Percentiles rank a stretch among this genome's conserved stretches.
These are phyloP conservation scores for Cornus controversa DNA, from an alignment of 148 eudicot genomes.

Conservation along the genomic window DNA sequence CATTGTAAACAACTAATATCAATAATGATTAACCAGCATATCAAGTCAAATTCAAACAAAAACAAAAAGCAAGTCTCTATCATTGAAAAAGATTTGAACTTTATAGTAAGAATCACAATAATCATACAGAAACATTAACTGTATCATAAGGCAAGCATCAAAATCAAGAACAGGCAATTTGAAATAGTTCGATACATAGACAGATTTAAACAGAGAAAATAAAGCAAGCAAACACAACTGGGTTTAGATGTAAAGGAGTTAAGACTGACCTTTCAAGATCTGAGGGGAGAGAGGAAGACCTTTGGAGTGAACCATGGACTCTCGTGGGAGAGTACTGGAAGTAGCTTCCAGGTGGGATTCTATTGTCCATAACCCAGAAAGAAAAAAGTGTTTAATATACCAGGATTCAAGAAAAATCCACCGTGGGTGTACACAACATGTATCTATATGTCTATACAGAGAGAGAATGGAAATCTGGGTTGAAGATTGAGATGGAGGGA, in stretches of 20 bases:
- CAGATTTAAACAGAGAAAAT: background rate
- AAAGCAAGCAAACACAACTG: background rate
- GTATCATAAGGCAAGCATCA: background rate
- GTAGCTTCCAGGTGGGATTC: constrained; percentile 49
- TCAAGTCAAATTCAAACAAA: background rate
- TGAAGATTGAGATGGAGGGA: background rate
- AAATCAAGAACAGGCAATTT: background rate
- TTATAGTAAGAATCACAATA: background rate
- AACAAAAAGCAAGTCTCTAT: background rate
- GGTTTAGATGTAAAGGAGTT: background rate
- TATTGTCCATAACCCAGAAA: constrained; percentile 36
- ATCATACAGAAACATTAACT: background rate
- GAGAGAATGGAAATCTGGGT: constrained; percentile 2
- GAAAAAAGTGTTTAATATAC: background rate
- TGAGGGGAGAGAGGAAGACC: constrained; percentile 37
- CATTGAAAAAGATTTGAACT: background rate
- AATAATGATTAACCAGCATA: background rate
- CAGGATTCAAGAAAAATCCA: constrained; percentile 1
- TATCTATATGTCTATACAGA: background rate
- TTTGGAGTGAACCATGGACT: constrained; percentile 38
- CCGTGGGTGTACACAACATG: background rate
- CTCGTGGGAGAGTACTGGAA: constrained; percentile 47
- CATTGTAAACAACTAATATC: background rate
- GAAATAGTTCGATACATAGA: background rate
- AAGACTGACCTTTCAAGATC: constrained; percentile 44